Evolutionary conservation across 176 grass and related monocot species (phyloP), one percentile per base, ranked within the genome.

Genomic region (Aegilops speltoides): DNA sequence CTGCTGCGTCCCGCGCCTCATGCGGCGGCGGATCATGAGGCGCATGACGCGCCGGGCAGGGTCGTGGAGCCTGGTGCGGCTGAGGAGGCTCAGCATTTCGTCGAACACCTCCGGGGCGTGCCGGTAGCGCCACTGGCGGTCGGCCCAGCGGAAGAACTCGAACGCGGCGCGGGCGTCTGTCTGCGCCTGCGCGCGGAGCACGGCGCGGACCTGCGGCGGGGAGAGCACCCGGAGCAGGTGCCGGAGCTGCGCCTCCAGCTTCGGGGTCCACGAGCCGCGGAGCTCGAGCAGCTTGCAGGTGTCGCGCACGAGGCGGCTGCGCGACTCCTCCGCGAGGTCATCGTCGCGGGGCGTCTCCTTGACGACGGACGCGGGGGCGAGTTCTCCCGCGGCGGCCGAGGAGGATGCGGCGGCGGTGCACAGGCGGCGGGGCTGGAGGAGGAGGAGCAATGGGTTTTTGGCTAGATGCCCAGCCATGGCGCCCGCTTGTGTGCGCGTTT

Each of bases 61-160:
- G 66, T 98, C 86, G 40, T 93, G 93, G 63, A 98, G 91, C 77
- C 83, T 96, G 14, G 93, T 96, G 88, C 65, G 90, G 82, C 96
- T 94, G 50, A 98, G 90, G 17, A 91, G 82, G n/a, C 85, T 46
- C 14, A 98, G 87, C 92, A 94, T 98, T 88, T 91, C 90, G 78
- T 94, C 92, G 46, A 91, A 93, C 89, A 94, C 90, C 86, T 91
- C 84, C 4, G 90, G 96, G 23, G 90, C 92, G 82, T 98, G 96
- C 36, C 93, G 88, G 85, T 98, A 98, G 48, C 83, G 72, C 96
- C 96, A 98, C 64, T 96, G 96, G 22, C 96, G 82, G 24, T 98
- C 90, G 0, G 93, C 93, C 93, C 96, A 98, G 24, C 69, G 74
- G 75, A 98, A 98, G 90, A 98, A 94, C 77, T 86, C 90, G 64